phyloP scores from a whole-genome alignment of 1,284 basidiomycete genomes.

The Tylopilus sp. region DNA sequence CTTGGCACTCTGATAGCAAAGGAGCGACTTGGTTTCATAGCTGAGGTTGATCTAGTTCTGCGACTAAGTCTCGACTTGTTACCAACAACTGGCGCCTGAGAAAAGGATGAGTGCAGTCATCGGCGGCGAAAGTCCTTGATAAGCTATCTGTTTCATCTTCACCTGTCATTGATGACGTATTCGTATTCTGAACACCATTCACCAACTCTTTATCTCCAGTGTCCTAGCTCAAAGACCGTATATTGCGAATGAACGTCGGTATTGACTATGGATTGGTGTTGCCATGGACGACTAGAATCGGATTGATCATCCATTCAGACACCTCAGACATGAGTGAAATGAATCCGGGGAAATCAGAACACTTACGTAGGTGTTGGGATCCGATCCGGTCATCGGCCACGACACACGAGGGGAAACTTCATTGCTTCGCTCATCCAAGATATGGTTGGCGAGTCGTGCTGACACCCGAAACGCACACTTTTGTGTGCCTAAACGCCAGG shows the following conservation, averaged over 20 bases:
- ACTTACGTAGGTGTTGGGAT: slow-evolving; percentile 14
- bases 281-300: not conserved
- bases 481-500: not conserved
- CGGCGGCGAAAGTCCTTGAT: not conserved
- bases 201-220: no score
- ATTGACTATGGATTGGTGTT: no score
- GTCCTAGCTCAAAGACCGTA: no score
- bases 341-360: slow-evolving; percentile 10
- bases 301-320: not conserved
- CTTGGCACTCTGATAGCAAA: no score
- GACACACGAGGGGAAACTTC: not conserved
- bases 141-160: not conserved
- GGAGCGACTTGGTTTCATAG: no score
- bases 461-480: not conserved
- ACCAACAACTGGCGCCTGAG: not conserved
- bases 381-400: slow-evolving; percentile 1
- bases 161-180: not conserved
- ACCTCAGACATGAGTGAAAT: not conserved
- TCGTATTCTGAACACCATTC: not conserved
- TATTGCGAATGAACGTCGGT: no score
- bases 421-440: not conserved
- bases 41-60: no score
- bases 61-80: not conserved
- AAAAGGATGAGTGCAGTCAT: not conserved
- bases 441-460: not conserved